A percentile compares a stretch with the other conserved stretches of the same genome.
These are phyloP conservation scores for Cadophora luteo-olivacea DNA, from an alignment of 2,329 filamentous ascomycete genomes.

Conservation along the genomic window DNA sequence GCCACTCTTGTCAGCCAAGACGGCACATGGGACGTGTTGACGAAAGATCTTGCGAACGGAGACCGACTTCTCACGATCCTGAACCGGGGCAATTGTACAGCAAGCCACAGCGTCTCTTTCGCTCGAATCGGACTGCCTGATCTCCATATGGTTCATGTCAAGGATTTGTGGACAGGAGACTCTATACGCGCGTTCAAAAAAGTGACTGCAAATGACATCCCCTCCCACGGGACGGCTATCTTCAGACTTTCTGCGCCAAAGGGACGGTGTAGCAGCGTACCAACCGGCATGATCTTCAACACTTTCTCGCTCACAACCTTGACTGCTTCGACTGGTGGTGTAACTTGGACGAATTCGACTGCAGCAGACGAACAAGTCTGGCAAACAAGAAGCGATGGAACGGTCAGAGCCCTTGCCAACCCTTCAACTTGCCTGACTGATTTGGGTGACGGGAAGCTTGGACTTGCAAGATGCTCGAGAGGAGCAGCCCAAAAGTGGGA, in stretches of 20 bases:
- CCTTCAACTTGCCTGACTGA: constrained; percentile 50
- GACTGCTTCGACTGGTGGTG: constrained; percentile 37
- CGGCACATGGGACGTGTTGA: constrained; percentile 52
- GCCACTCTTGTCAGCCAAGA: constrained; percentile 54
- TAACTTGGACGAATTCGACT: constrained; percentile 48
- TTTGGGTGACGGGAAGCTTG: constrained; percentile 38
- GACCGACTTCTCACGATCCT: constrained; percentile 55
- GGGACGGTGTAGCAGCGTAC: constrained; percentile 32
- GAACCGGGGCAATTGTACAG: constrained; percentile 49
- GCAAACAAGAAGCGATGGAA: constrained; percentile 45
- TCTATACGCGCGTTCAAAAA: constrained; percentile 44
- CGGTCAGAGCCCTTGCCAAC: constrained; percentile 48
- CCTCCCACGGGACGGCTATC: constrained; percentile 46
- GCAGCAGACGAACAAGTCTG: constrained; percentile 52
- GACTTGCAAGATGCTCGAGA: constrained; percentile 45
- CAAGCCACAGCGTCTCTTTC: constrained; percentile 44
- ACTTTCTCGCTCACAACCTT: constrained; percentile 53
- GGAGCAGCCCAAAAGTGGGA: constrained; percentile 49
- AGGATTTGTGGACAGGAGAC: constrained; percentile 53
- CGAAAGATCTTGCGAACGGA: constrained; percentile 53
- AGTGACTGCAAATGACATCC: constrained; percentile 48
- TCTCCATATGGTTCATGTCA: constrained; percentile 43
- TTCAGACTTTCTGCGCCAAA: constrained; percentile 49
- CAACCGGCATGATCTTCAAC: constrained; percentile 58
- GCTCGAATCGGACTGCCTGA: constrained; percentile 39